phyloP scores from a whole-genome alignment of 495 filamentous ascomycete species.

The Penicillium cinerascens region DNA sequence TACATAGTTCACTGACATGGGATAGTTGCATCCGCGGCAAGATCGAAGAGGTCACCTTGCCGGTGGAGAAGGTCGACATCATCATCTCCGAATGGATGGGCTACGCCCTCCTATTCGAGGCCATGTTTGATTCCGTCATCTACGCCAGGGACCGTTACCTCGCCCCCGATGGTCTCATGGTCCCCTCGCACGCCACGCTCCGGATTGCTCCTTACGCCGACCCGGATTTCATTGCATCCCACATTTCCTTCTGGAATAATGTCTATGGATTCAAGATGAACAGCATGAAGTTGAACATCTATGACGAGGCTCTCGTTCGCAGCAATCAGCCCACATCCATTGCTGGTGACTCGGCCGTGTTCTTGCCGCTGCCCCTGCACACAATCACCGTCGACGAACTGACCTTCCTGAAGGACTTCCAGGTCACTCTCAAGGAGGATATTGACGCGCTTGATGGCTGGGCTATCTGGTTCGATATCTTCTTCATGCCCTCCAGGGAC shows the following conservation, averaged over 20 bases:
- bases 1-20: conserved; percentile 9
- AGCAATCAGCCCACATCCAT: conserved; percentile 40
- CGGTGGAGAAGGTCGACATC: conserved; percentile 83
- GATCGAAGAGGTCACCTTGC: conserved; percentile 83
- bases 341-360: conserved; percentile 45
- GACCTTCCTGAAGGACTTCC: conserved; percentile 53
- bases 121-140: conserved; percentile 91
- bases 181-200: conserved; percentile 85
- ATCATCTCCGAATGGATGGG: conserved; percentile 99
- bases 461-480: conserved; percentile 63
- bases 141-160: conserved; percentile 86
- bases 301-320: conserved; percentile 59
- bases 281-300: conserved; percentile 53
- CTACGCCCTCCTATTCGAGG: conserved; percentile 88
- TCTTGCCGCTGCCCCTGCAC: conserved; percentile 55
- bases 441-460: conserved; percentile 58
- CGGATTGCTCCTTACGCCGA: conserved; percentile 83
- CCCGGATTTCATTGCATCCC: conserved; percentile 67
- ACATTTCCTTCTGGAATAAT: conserved; percentile 67
- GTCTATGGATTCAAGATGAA: conserved; percentile 58
- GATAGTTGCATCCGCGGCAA: conserved; percentile 70
- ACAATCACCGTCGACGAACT: conserved; percentile 55
- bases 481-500: conserved; percentile 52
- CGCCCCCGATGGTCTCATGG: conserved; percentile 73
- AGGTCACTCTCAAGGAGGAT: conserved; percentile 50